Percentiles rank a stretch among this genome's conserved stretches.
Evolutionary conservation across 495 filamentous ascomycete genomes (phyloP).

Genomic region (Sporormia fimetaria): DNA sequence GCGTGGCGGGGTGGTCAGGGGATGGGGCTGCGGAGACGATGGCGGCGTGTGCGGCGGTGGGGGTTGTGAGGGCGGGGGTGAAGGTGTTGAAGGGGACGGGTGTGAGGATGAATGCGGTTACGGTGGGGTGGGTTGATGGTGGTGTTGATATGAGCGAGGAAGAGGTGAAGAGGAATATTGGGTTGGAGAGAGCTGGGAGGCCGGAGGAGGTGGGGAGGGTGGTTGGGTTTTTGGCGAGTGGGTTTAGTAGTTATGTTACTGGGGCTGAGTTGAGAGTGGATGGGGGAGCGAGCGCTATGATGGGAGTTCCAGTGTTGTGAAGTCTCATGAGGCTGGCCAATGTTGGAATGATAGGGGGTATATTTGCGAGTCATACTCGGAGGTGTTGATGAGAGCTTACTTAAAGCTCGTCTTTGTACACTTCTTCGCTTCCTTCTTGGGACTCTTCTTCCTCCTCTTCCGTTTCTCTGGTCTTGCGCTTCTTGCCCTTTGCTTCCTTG

Average conservation of each 20-base stretch:
- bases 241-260: slow-evolving; percentile 47
- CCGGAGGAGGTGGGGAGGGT: slow-evolving; percentile 48
- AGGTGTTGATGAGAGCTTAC: not conserved
- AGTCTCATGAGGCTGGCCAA: not conserved
- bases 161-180: slow-evolving; percentile 36
- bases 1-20: slow-evolving; percentile 45
- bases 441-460: slow-evolving; percentile 24
- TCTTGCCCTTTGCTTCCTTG: slow-evolving; percentile 6
- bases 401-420: slow-evolving; percentile 47
- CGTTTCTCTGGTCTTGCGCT: too few species aligned
- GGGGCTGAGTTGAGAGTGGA: slow-evolving; percentile 47
- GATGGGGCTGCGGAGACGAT: slow-evolving; percentile 50
- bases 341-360: slow-evolving; percentile 4
- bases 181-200: slow-evolving; percentile 39
- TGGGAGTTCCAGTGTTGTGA: not conserved
- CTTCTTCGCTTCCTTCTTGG: slow-evolving; percentile 41
- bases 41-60: slow-evolving; percentile 46
- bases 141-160: slow-evolving; percentile 43
- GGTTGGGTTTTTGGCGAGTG: slow-evolving; percentile 46
- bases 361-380: slow-evolving; percentile 12
- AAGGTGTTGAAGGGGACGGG: slow-evolving; percentile 46
- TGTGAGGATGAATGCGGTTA: slow-evolving; percentile 49
- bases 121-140: slow-evolving; percentile 47
- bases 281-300: slow-evolving; percentile 39
- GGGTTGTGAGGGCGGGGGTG: slow-evolving; percentile 47